Evolutionary conservation across 2,329 filamentous ascomycete genomes (phyloP).

Genomic region (Fusarium sublunatum): DNA sequence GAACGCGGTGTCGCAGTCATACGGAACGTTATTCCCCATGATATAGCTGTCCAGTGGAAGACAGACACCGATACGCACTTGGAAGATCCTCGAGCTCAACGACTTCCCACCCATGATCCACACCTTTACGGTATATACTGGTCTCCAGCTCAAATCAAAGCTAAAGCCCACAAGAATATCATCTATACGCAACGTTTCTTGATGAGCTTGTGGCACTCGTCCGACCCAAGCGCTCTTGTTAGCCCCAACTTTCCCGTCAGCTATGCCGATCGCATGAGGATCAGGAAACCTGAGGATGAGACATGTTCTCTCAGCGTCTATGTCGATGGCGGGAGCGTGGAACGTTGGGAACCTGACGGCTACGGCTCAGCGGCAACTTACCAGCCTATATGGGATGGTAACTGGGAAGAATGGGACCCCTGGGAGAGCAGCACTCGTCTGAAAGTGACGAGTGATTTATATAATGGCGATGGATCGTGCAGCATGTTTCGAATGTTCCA

Average conservation of each 20-base stretch:
- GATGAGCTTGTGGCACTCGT: conserved; percentile 51
- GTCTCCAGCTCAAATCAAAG: conserved; percentile 55
- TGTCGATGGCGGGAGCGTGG: conserved; percentile 72
- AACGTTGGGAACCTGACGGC: conserved; percentile 73
- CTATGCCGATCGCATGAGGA: conserved; percentile 71
- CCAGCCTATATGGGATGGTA: conserved; percentile 71
- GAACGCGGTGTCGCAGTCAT: conserved; percentile 50
- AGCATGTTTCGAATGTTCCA: conserved; percentile 83
- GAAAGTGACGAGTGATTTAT: conserved; percentile 73
- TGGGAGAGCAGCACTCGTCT: conserved; percentile 77
- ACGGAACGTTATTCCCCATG: conserved; percentile 47
- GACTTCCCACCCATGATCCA: conserved; percentile 48
- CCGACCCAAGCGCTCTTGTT: conserved; percentile 58
- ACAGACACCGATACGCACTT: conserved; percentile 64
- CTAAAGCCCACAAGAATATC: conserved; percentile 54
- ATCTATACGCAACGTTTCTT: conserved; percentile 60
- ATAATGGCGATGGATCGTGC: conserved; percentile 78
- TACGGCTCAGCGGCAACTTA: conserved; percentile 72
- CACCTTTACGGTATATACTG: conserved; percentile 55
- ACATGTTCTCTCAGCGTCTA: conserved; percentile 68
- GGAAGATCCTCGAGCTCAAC: conserved; percentile 56
- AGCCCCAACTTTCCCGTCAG: conserved; percentile 60
- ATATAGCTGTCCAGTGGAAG: conserved; percentile 58
- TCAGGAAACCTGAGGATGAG: conserved; percentile 61
- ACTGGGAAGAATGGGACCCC: conserved; percentile 80